Evolutionary conservation across 805 yeast species (phyloP).

Genomic region (Candida arabinofermentans): DNA sequence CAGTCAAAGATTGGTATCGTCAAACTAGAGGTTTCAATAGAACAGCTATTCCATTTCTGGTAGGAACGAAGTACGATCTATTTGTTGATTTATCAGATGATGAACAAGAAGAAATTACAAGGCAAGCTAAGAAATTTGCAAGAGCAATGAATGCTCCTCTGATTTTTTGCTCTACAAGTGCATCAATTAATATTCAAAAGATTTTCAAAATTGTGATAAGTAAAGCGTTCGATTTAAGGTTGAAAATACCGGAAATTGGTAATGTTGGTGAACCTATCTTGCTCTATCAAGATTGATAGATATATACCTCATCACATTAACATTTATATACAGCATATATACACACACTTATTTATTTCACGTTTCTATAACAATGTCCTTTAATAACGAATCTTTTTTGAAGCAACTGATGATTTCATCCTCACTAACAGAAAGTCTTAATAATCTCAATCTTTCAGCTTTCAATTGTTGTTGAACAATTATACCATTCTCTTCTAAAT

Average conservation of each 20-base stretch:
- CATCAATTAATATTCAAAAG: constrained; percentile 89
- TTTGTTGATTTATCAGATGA: constrained; percentile 74
- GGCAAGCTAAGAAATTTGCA: constrained; percentile 80
- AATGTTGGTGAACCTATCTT: constrained; percentile 90
- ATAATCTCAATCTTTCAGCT: constrained; percentile 62
- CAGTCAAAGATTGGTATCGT: constrained; percentile 93
- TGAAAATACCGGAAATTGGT: constrained; percentile 79
- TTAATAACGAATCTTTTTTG: constrained; percentile 48
- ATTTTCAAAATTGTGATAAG: constrained; percentile 87
- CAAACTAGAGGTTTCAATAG: constrained; percentile 86
- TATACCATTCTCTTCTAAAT: constrained; percentile 76
- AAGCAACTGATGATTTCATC: constrained; percentile 65
- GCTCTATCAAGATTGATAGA: constrained; percentile 44
- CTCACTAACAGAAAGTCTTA: constrained; percentile 65
- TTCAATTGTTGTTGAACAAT: constrained; percentile 61
- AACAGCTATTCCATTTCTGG: constrained; percentile 84
- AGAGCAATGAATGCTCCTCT: constrained; percentile 82
- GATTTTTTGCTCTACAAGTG: constrained; percentile 86
- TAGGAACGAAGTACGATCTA: constrained; percentile 91
- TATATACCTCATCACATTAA: not conserved
- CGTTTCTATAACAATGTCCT: constrained; percentile 23
- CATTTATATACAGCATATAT: not conserved
- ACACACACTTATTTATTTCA: constrained; percentile 4
- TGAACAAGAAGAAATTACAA: constrained; percentile 81
- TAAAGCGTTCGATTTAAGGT: constrained; percentile 81